These are phyloP conservation scores for Zygnema cylindricum DNA, from an alignment of 139 green algal species.

Conservation along the genomic window DNA sequence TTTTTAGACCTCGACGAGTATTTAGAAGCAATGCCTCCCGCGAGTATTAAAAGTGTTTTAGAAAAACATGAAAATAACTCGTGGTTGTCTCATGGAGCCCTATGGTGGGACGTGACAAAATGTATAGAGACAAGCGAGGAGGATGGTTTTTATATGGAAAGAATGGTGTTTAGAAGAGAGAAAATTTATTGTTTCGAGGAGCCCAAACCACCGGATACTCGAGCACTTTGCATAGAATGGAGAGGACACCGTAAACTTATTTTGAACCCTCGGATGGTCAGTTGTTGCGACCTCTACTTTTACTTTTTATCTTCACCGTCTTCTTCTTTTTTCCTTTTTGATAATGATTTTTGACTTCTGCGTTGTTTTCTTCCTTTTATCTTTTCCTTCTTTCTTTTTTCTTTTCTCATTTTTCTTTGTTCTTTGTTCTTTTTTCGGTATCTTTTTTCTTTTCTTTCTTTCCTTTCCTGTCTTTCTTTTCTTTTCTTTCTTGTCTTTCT, in stretches of 20 bases:
- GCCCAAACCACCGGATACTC: not conserved
- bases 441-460: too few relatives aligned
- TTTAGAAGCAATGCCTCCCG: not conserved
- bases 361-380: too few relatives aligned
- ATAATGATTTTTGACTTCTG: too few relatives aligned
- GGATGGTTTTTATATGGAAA: not conserved
- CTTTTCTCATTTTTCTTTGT: too few relatives aligned
- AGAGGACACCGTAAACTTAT: not conserved
- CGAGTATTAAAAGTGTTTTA: not conserved
- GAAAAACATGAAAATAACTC: not conserved
- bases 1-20: not conserved
- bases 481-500: too few relatives aligned
- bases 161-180: not conserved
- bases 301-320: too few relatives aligned
- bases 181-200: not conserved
- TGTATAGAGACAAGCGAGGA: not conserved
- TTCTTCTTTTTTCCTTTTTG: too few relatives aligned
- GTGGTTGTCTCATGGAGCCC: not conserved
- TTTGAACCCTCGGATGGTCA: not conserved
- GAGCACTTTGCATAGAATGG: not conserved
- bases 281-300: too few relatives aligned
- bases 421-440: too few relatives aligned
- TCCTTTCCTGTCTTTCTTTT: too few relatives aligned
- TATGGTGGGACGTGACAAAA: not conserved
- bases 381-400: too few relatives aligned